These are phyloP conservation scores for Monosporascus sp. DNA, from an alignment of 2,329 filamentous ascomycete species.

Conservation along the genomic window DNA sequence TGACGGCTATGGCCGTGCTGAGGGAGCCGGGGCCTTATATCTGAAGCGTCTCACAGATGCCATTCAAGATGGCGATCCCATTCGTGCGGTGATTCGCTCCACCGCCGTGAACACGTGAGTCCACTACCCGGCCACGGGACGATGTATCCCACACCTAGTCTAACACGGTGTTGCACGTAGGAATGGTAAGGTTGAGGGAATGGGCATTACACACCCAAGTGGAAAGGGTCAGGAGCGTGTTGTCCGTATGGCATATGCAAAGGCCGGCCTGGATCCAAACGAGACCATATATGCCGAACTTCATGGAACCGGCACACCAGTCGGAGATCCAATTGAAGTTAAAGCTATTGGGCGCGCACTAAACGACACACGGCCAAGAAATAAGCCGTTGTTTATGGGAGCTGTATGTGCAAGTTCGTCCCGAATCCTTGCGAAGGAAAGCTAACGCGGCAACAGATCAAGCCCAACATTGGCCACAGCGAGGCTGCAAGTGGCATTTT, in stretches of 20 bases:
- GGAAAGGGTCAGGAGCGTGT: constrained; percentile 15
- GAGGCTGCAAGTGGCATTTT: constrained; percentile 19
- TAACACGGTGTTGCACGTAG: neutral
- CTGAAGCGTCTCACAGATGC: constrained; percentile 24
- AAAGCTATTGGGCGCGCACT: constrained; percentile 11
- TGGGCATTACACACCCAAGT: constrained; percentile 26
- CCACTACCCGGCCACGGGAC: neutral
- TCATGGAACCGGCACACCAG: constrained; percentile 21
- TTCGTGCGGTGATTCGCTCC: constrained; percentile 21
- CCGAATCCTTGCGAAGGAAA: no score
- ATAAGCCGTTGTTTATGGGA: constrained; percentile 13
- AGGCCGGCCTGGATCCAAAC: constrained; percentile 14
- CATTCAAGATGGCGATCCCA: constrained; percentile 20
- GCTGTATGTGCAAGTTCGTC: constrained; percentile 5
- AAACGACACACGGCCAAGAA: constrained; percentile 10
- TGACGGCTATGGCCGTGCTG: constrained; percentile 24
- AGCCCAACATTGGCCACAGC: constrained; percentile 21
- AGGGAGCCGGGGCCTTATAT: constrained; percentile 16
- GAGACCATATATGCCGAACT: constrained; percentile 18
- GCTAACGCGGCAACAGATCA: constrained; percentile 2
- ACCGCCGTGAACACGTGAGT: constrained; percentile 21
- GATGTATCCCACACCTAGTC: neutral
- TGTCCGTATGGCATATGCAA: constrained; percentile 15
- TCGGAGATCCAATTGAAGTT: constrained; percentile 21
- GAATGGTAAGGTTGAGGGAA: constrained; percentile 22